phyloP scores from a whole-genome alignment of 305 asterid genomes.

The Withania somnifera region DNA sequence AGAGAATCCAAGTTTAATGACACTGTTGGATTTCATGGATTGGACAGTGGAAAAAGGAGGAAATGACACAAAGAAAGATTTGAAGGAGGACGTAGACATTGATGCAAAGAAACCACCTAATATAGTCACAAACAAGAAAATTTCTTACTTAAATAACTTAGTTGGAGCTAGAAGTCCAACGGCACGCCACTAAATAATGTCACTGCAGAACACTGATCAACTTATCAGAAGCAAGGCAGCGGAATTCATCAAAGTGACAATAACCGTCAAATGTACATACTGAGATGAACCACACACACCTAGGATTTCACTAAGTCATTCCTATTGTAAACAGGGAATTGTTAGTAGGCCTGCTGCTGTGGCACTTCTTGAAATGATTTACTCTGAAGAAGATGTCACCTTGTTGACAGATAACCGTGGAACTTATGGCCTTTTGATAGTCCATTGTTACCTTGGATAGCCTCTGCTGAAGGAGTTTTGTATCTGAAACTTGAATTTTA shows the following conservation, averaged over 20 bases:
- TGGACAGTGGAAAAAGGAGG: conserved; percentile 45
- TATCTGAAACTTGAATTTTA: neutral
- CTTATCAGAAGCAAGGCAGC: neutral
- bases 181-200: conserved; percentile 35
- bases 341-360: neutral
- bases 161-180: conserved; percentile 56
- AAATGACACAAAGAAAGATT: conserved; percentile 22
- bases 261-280: conserved; percentile 9
- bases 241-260: conserved; percentile 7
- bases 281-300: conserved; percentile 5
- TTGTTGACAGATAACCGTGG: neutral
- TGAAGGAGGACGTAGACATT: conserved; percentile 9
- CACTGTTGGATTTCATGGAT: conserved; percentile 58
- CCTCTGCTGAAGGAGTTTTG: neutral
- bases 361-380: neutral
- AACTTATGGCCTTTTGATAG: neutral
- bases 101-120: conserved; percentile 27
- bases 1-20: conserved; percentile 39
- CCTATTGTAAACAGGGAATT: conserved; percentile 15
- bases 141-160: conserved; percentile 44
- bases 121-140: conserved; percentile 30
- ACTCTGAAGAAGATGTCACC: neutral
- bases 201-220: neutral
- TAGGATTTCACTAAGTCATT: conserved; percentile 6
- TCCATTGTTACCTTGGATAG: neutral